phyloP scores from a whole-genome alignment of 2,329 filamentous ascomycete genomes.

The Huntiella bhutanensis region DNA sequence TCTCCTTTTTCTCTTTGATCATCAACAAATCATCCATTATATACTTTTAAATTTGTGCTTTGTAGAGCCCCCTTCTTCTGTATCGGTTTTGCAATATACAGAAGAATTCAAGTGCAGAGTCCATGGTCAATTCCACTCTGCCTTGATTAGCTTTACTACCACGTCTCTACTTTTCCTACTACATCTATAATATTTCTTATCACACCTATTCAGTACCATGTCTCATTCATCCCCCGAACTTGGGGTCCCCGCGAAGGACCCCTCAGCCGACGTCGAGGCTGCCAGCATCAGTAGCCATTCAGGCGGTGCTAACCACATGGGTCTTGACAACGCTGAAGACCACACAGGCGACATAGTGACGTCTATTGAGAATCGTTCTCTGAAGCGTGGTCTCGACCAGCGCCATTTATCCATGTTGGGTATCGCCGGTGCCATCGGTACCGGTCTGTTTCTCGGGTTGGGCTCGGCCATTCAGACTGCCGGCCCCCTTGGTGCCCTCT shows the following conservation, averaged over 20 bases:
- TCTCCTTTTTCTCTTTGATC: constrained; percentile 1
- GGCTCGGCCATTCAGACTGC: constrained; percentile 33
- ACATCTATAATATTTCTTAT: not conserved
- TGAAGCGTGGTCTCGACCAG: constrained; percentile 26
- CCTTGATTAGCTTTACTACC: not conserved
- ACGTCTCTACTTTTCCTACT: not conserved
- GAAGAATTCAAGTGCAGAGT: constrained; percentile 3
- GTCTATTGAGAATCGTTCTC: constrained; percentile 27
- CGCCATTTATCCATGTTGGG: constrained; percentile 43
- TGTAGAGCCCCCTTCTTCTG: not conserved
- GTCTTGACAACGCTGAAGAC: constrained; percentile 6
- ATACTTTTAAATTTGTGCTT: constrained; percentile 1
- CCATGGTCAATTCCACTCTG: constrained; percentile 1
- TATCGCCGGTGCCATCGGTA: constrained; percentile 42
- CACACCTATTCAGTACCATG: not conserved
- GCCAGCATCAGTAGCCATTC: not conserved
- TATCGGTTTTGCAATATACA: constrained; percentile 12
- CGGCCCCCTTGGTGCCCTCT: constrained; percentile 27
- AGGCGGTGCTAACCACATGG: constrained; percentile 1
- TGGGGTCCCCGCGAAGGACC: not conserved
- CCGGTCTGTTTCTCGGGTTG: constrained; percentile 40
- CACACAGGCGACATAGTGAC: constrained; percentile 28
- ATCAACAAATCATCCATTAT: not conserved
- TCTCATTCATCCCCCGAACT: not conserved
- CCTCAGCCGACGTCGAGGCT: constrained; percentile 2